These are phyloP conservation scores for Verticillium nubilum DNA, from an alignment of 2,329 filamentous ascomycete species.

Conservation along the genomic window DNA sequence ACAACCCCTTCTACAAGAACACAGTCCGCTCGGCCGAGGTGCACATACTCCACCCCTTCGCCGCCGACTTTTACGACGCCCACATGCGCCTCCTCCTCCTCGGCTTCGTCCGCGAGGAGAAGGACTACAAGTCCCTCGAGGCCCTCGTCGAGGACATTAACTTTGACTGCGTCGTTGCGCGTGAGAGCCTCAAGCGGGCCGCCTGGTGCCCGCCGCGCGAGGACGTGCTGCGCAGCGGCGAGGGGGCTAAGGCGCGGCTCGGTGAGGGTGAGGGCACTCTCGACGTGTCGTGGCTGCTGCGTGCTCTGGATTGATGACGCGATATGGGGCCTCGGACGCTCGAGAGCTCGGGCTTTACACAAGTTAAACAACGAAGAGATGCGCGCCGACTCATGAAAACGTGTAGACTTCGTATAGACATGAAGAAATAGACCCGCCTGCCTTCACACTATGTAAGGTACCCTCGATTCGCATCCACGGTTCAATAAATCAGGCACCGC, in stretches of 20 bases:
- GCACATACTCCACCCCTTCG: slow-evolving; percentile 76
- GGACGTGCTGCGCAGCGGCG: slow-evolving; percentile 3
- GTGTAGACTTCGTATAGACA: background rate
- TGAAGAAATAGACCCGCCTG: background rate
- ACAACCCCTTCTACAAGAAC: slow-evolving; percentile 98
- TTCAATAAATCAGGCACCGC: background rate
- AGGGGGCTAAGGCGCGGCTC: background rate
- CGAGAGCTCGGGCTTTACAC: background rate
- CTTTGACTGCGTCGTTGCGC: slow-evolving; percentile 80
- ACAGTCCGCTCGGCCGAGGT: slow-evolving; percentile 81
- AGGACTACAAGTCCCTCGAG: slow-evolving; percentile 80
- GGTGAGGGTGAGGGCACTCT: slow-evolving; percentile 19
- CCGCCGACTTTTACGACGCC: slow-evolving; percentile 76
- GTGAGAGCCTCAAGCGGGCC: slow-evolving; percentile 62
- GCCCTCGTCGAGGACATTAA: slow-evolving; percentile 83
- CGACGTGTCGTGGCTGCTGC: slow-evolving; percentile 33
- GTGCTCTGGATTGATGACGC: slow-evolving; percentile 15
- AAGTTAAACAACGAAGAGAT: background rate
- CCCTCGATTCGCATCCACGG: background rate
- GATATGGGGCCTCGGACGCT: background rate
- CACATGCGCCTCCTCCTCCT: slow-evolving; percentile 75
- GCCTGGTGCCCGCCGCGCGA: slow-evolving; percentile 47
- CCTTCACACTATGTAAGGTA: background rate
- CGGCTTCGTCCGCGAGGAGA: slow-evolving; percentile 85
- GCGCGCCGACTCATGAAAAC: background rate